Evolutionary conservation across 352 stramenopile species (phyloP), one percentile per base, ranked within the genome.

Genomic region (Saprolegnia diclina): DNA sequence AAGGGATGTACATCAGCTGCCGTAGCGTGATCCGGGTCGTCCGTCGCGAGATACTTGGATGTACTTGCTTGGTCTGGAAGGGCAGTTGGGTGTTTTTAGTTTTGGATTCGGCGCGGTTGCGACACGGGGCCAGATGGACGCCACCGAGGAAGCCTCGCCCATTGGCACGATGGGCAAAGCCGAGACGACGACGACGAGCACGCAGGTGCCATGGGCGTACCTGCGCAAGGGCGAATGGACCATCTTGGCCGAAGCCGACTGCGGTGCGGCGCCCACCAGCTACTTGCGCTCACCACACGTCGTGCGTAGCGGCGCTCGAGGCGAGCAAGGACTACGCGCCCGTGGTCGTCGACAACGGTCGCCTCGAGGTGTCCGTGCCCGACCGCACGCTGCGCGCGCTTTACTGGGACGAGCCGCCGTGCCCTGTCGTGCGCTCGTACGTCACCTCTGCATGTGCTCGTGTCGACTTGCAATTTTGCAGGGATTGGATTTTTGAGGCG

Each of bases 321-420:
- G 57, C 38, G 18, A 55, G 29, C 22, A 40, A 42, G 19, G 40
- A 66, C 44, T 21, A 54, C 24, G 50, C 22, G 29, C 57, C 57
- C 32, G 87, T 95, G 13, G 24, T 90, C 4, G 87, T 95, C 0
- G 87, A 95, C 57, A 79, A 92, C 83, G 87, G 87, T 7, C 82
- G 87, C 9, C 77, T 91, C 65, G 85, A 93, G 57, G 87, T 95
- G 18, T 84, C 85, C 40, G 59, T 95, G 44, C 82, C 89, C 24
- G 81, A 73, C 0, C 91, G 92, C 84, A 75, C 75, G 18, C 91
- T 93, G 80, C 87, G 56, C 42, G 83, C 87, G 0, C 82, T 95
- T 54, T 95, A 93, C 62, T 95, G 87, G 87, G 75, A 78, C 3
- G 73, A 63, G 80, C 83, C 65, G 79, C 87, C 65, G 59, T 87